Evolutionary conservation across 2,329 filamentous ascomycete species (phyloP).

Genomic region (Sporothrix protearum): DNA sequence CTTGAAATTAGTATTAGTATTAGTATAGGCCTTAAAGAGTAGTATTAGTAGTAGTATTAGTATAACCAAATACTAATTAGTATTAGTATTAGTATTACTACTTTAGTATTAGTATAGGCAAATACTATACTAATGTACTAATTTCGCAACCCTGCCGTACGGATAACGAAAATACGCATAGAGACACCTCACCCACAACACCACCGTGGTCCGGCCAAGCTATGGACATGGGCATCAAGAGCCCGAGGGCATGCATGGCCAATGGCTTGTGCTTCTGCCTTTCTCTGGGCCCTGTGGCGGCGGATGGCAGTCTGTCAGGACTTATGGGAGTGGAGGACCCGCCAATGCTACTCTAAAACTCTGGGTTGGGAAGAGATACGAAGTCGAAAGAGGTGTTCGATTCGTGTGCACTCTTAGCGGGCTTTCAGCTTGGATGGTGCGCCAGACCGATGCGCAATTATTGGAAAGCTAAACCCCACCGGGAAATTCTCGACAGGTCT

Average conservation of each 20-base stretch:
- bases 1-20: no score
- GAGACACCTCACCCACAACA: background rate
- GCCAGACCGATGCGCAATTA: constrained; percentile 14
- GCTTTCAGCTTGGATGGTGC: constrained; percentile 8
- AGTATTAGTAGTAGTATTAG: no score
- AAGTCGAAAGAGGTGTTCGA: background rate
- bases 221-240: background rate
- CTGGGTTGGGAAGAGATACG: background rate
- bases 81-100: no score
- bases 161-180: no score
- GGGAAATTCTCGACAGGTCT: background rate
- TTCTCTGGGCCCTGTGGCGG: background rate
- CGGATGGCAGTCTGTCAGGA: background rate
- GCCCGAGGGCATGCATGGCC: background rate
- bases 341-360: background rate
- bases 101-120: no score
- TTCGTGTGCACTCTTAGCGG: background rate
- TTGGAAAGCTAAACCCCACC: constrained; percentile 6
- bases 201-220: background rate
- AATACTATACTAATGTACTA: no score
- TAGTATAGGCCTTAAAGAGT: no score
- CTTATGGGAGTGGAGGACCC: background rate
- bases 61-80: no score
- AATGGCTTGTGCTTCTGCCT: background rate
- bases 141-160: no score